Conservation (phyloP, 352 stramenopile genomes). For the Globisporangium middletonii region DNA sequence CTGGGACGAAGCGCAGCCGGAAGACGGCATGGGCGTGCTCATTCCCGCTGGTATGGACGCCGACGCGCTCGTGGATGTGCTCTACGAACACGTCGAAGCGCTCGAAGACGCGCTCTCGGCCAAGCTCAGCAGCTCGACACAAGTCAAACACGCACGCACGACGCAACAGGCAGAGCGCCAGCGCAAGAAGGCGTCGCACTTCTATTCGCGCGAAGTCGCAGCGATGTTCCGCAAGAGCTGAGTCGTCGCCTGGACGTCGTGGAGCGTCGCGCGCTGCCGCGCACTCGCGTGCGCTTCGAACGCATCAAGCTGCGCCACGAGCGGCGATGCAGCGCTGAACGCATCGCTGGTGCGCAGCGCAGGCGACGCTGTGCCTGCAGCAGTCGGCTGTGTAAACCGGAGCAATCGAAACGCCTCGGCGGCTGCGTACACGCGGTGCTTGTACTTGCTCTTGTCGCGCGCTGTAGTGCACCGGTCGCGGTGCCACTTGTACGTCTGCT, state of each 20-base stretch:
- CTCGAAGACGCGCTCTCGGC: conserved; percentile 40
- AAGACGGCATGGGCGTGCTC: conserved; percentile 64
- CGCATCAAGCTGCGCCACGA: conserved; percentile 17
- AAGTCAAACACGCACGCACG: conserved; percentile 8
- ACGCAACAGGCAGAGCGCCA: not conserved
- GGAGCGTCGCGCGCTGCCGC: conserved; percentile 1
- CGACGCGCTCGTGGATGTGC: conserved; percentile 42
- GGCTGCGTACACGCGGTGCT: conserved; percentile 34
- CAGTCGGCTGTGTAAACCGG: conserved; percentile 34
- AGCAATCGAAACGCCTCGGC: conserved; percentile 42
- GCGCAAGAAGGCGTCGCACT: conserved; percentile 26
- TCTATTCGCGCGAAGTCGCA: conserved; percentile 50
- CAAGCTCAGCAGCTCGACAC: conserved; percentile 17
- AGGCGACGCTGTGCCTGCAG: conserved; percentile 6
- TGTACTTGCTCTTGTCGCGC: conserved; percentile 16
- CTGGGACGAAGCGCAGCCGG: conserved; percentile 44
- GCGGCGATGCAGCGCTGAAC: conserved; percentile 2
- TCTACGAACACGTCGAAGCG: conserved; percentile 60
- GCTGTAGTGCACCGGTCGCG: conserved; percentile 1
- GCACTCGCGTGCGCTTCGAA: conserved; percentile 14
- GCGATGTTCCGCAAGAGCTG: conserved; percentile 40
- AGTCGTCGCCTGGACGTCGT: conserved; percentile 13
- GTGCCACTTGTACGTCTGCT: conserved; percentile 37
- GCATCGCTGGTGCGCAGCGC: conserved; percentile 5
- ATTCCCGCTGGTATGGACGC: conserved; percentile 59